Percentiles rank a stretch among this genome's conserved stretches.
phyloP scores from a whole-genome alignment of 2,329 filamentous ascomycete species.

The Ophiocordyceps camponoti-leonardi region DNA sequence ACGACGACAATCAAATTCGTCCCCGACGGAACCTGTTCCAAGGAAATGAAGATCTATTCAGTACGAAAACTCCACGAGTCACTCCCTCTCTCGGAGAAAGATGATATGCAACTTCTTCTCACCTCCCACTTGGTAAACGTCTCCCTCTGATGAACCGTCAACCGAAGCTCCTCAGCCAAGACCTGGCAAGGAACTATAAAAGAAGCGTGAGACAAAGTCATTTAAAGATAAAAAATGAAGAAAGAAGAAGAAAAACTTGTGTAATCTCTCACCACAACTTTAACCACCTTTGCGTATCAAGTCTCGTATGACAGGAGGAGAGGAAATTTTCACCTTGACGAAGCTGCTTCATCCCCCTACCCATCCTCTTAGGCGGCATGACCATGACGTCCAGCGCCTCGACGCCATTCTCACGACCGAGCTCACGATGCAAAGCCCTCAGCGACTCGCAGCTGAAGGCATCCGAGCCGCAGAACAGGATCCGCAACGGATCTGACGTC shows the following conservation, averaged over 20 bases:
- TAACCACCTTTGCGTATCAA: no score
- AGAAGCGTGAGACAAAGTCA: not conserved
- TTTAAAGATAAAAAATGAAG: no score
- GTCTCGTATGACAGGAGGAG: no score
- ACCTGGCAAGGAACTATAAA: slow-evolving; percentile 53
- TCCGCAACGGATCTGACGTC: slow-evolving; percentile 46
- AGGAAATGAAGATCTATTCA: no score
- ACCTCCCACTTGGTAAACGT: slow-evolving; percentile 73
- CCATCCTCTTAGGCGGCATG: slow-evolving; percentile 59
- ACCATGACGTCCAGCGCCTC: slow-evolving; percentile 75
- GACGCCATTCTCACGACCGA: slow-evolving; percentile 37
- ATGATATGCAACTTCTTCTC: no score
- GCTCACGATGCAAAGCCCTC: slow-evolving; percentile 46
- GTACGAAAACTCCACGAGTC: no score
- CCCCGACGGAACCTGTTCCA: slow-evolving; percentile 32
- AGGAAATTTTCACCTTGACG: slow-evolving; percentile 12
- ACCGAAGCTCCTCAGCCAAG: slow-evolving; percentile 41
- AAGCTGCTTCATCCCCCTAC: slow-evolving; percentile 54
- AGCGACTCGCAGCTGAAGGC: slow-evolving; percentile 72
- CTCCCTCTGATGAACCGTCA: slow-evolving; percentile 58
- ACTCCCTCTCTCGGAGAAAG: no score
- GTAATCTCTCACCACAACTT: no score
- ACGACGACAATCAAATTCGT: slow-evolving; percentile 79
- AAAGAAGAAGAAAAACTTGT: no score
- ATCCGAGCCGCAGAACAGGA: slow-evolving; percentile 92